Conservation (phyloP, 192 early-diverging fungal species). For the Chytriomyces sp. region DNA sequence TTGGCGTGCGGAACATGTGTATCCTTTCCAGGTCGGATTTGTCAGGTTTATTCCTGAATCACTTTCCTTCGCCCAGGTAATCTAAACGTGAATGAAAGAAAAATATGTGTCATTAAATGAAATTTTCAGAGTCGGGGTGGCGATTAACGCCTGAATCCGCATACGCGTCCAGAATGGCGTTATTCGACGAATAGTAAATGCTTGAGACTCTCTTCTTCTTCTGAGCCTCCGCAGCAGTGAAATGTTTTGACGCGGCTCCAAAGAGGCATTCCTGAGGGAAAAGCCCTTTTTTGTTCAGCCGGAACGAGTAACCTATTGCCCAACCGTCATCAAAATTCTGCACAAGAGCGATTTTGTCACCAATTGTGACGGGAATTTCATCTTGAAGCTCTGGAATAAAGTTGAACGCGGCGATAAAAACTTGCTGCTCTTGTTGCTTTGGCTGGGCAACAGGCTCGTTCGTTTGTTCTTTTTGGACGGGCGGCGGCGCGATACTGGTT, state of each 20-base stretch:
- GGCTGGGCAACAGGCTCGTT: background rate
- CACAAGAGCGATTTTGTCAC: background rate
- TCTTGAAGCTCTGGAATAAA: background rate
- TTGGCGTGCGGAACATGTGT: background rate
- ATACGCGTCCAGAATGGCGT: background rate
- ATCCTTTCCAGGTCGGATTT: background rate
- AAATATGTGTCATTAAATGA: too few species aligned
- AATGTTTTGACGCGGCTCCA: background rate
- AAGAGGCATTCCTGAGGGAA: background rate
- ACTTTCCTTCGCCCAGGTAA: too few species aligned
- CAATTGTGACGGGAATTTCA: background rate
- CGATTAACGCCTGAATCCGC: background rate
- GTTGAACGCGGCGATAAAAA: background rate
- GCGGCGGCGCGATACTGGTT: too few species aligned
- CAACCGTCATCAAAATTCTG: background rate
- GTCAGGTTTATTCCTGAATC: too few species aligned
- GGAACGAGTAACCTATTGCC: background rate
- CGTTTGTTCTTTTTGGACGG: background rate
- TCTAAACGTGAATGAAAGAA: too few species aligned
- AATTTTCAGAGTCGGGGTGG: background rate
- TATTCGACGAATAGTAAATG: background rate
- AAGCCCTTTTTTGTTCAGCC: background rate
- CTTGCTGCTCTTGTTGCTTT: too few species aligned
- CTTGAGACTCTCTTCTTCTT: background rate
- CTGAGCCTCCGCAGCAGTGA: background rate